These are phyloP conservation scores for Fusarium floridanum DNA, from an alignment of 2,329 filamentous ascomycete genomes.

Conservation along the genomic window DNA sequence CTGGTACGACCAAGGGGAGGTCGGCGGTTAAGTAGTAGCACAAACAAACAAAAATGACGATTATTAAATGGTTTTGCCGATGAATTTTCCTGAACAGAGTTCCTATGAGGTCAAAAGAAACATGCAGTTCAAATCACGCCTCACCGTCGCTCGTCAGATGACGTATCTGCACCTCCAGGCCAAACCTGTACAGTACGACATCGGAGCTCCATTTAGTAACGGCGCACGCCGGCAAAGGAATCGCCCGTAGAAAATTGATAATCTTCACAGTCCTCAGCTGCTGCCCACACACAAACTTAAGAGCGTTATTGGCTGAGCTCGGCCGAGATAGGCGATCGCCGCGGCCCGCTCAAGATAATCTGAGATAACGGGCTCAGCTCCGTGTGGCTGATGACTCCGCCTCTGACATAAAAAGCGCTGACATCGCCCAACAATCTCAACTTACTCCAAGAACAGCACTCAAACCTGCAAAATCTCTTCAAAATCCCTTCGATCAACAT, in stretches of 20 bases:
- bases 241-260: neutral
- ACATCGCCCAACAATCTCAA: neutral
- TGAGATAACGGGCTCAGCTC: neutral
- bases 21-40: neutral
- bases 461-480: neutral
- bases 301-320: neutral
- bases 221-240: neutral
- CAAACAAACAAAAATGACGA: neutral
- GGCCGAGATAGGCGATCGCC: conserved; percentile 39
- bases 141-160: neutral
- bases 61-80: neutral
- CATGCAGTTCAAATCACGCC: too few relatives aligned
- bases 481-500: neutral
- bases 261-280: neutral
- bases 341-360: conserved; percentile 13
- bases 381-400: neutral
- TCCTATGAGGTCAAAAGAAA: neutral
- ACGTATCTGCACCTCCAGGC: neutral
- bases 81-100: neutral
- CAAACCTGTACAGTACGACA: neutral
- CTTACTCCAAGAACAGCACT: neutral
- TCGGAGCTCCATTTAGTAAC: neutral
- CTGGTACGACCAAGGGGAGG: neutral
- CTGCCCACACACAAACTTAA: neutral
- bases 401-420: conserved; percentile 17